phyloP scores from a whole-genome alignment of 1,284 basidiomycete genomes.

The Leccinum fallax region DNA sequence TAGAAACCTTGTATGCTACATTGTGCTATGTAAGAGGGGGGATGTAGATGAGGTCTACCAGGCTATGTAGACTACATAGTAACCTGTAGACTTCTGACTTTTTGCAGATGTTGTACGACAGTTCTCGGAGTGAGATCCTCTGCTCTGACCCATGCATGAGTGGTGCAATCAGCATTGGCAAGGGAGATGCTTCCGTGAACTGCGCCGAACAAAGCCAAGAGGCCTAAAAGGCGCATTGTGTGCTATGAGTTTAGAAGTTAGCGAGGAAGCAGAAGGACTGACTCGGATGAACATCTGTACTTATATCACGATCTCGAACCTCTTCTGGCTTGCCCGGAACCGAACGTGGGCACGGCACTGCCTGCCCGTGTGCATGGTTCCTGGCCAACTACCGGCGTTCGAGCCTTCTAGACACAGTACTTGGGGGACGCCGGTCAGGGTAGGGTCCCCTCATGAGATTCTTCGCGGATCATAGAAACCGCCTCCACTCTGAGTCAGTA shows the following conservation, averaged over 20 bases:
- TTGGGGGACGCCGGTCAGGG: not conserved
- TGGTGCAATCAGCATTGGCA: constrained; percentile 5
- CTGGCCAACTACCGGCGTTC: not conserved
- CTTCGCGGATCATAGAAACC: not conserved
- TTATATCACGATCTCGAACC: too few species aligned
- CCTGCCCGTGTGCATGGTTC: not conserved
- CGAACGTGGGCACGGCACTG: not conserved
- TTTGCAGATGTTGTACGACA: too few species aligned
- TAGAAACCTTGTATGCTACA: too few species aligned
- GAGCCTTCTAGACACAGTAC: not conserved
- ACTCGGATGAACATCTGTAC: too few species aligned
- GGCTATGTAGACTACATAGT: too few species aligned
- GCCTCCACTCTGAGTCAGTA: not conserved
- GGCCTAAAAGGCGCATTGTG: not conserved
- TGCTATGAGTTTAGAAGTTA: not conserved
- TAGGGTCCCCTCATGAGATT: not conserved
- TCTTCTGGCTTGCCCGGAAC: not conserved
- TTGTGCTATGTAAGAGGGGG: too few species aligned
- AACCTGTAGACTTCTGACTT: too few species aligned
- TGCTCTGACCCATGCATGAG: constrained; percentile 22
- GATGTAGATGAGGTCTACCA: too few species aligned
- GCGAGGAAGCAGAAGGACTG: too few species aligned
- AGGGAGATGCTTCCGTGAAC: not conserved
- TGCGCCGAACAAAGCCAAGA: constrained; percentile 8
- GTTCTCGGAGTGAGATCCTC: constrained; percentile 27